These are phyloP conservation scores for Hysterium pulicare DNA, from an alignment of 2,329 filamentous ascomycete genomes.

Conservation along the genomic window DNA sequence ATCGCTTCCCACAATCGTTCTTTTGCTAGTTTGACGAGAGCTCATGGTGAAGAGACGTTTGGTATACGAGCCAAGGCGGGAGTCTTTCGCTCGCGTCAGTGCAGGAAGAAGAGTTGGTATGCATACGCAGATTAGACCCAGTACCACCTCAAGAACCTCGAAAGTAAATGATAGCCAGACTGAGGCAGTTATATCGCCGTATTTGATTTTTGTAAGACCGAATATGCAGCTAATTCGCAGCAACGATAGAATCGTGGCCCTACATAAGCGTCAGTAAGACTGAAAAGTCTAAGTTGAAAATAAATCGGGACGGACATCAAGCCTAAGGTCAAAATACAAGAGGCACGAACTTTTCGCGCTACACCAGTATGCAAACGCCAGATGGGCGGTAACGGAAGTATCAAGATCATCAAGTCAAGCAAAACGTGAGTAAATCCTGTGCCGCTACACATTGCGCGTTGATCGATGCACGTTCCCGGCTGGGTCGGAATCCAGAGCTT, in stretches of 20 bases:
- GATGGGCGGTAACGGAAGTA: neutral
- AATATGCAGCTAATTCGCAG: neutral
- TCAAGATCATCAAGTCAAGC: conserved; percentile 2
- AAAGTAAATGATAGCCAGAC: conserved; percentile 1
- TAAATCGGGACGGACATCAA: neutral
- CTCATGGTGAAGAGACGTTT: neutral
- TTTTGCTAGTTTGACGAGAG: no score
- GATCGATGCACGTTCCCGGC: conserved; percentile 1
- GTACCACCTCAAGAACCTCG: conserved; percentile 1
- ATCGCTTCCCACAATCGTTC: no score
- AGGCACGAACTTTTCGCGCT: neutral
- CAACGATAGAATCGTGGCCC: neutral
- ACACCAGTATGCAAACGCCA: neutral
- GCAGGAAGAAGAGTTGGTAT: neutral
- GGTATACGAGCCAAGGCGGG: conserved; percentile 2
- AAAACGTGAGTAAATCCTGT: conserved; percentile 2
- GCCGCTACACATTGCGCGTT: neutral
- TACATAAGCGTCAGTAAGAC: neutral
- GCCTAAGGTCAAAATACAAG: conserved; percentile 1
- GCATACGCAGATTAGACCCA: conserved; percentile 1
- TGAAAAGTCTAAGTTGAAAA: neutral
- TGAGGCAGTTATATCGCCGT: neutral
- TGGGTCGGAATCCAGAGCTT: conserved; percentile 2
- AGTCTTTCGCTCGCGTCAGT: neutral
- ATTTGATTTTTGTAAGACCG: conserved; percentile 1